Base-by-base conservation (phyloP, 2,329 filamentous ascomycete genomes). In the Thyridium curvatum region DNA sequence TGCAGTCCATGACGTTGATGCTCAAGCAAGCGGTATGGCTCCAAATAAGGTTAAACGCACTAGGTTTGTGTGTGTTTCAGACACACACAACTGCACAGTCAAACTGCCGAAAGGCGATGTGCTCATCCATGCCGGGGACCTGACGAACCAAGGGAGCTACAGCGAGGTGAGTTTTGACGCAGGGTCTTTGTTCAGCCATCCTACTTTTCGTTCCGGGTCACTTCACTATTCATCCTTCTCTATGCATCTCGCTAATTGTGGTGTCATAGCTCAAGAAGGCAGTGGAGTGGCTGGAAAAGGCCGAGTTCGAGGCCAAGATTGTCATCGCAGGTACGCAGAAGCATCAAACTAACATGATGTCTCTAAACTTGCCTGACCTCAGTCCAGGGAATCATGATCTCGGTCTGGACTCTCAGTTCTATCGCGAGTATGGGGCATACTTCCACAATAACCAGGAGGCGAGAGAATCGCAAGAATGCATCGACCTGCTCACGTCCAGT, bases 111-210 rank as follows among this genome's bases (percentile, higher is more conserved):
- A 70, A 16, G 85, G 84, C 31, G 83, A 90, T 54, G 75, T 90
- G 8, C 67, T 90, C 28, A 79, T 89, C 36, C 84, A 88, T 53
- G 84, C 84, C 2, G 84, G 85, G 7, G 85, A 90, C 54, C 59
- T 90, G 47, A 86, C 84, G 4, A 88, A 87, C 54, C 78, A 84
- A 53, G 85, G 85, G 13, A 81, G 65, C 46, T 65, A 66, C 46
- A 65, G 64, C 7, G 77, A 81, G 61, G 70, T 71, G 48, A 4
- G 37, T 40, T 16, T 15, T n/a, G n/a, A n/a, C n/a, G n/a, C n/a
- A n/a, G n/a, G n/a, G n/a, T n/a, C n/a, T n/a, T n/a, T n/a, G n/a
- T n/a, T n/a, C n/a, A n/a, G n/a, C n/a, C n/a, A n/a, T n/a, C n/a
- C n/a, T n/a, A n/a, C n/a, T n/a, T n/a, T n/a, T n/a, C n/a, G n/a